Conservation (phyloP, 2,329 filamentous ascomycete species). For the Cytospora leucostoma region DNA sequence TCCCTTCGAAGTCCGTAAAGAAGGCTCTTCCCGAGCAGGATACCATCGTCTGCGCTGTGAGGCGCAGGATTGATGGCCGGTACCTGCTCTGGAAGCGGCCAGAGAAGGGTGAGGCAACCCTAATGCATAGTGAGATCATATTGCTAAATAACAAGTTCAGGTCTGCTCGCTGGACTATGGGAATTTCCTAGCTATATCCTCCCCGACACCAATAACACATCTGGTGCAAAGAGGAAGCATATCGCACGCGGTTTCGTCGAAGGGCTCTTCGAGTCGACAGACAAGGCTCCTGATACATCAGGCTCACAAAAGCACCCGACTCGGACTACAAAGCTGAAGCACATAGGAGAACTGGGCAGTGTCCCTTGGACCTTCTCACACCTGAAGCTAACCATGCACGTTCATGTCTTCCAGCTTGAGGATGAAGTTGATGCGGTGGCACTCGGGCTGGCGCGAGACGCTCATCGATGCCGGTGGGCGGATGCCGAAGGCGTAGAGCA, state of each 20-base stretch:
- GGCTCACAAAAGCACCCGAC: not conserved
- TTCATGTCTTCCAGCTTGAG: slow-evolving; percentile 50
- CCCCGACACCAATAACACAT: slow-evolving; percentile 33
- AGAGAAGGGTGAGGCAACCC: slow-evolving; percentile 42
- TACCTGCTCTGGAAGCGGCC: slow-evolving; percentile 55
- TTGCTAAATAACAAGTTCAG: not conserved
- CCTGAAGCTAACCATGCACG: slow-evolving; percentile 58
- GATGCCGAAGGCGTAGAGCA: slow-evolving; percentile 44
- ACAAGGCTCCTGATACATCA: slow-evolving; percentile 3
- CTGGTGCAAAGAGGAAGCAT: slow-evolving; percentile 37
- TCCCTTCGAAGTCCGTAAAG: slow-evolving; percentile 53
- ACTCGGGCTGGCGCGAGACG: slow-evolving; percentile 11
- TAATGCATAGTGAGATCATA: not conserved
- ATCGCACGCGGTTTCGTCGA: slow-evolving; percentile 41
- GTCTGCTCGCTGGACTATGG: slow-evolving; percentile 57
- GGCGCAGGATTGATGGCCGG: slow-evolving; percentile 40
- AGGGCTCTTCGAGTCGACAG: slow-evolving; percentile 31
- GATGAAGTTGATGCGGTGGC: slow-evolving; percentile 14
- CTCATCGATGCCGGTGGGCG: slow-evolving; percentile 39
- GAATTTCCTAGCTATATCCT: slow-evolving; percentile 54
- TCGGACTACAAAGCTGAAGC: slow-evolving; percentile 31
- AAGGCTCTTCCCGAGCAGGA: slow-evolving; percentile 55
- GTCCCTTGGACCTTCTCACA: slow-evolving; percentile 62
- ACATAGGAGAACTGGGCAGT: slow-evolving; percentile 48
- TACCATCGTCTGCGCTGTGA: slow-evolving; percentile 55